Evolutionary conservation across 2,329 filamentous ascomycete species (phyloP).

Genomic region (Apiospora phragmitis): DNA sequence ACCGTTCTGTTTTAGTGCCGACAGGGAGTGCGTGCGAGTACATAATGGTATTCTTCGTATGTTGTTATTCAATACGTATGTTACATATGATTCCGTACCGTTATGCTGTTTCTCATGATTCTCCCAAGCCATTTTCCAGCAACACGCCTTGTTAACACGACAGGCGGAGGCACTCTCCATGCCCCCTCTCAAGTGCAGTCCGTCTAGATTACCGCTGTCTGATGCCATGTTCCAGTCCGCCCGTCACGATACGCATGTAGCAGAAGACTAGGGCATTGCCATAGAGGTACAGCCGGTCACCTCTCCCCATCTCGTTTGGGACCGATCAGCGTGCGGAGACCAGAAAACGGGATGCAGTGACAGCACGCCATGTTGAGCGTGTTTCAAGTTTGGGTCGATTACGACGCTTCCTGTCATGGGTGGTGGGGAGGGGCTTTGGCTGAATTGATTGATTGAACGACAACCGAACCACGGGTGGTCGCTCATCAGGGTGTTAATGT

Average conservation of each 20-base stretch:
- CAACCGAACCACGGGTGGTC: not conserved
- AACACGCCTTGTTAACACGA: not conserved
- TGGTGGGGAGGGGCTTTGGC: not conserved
- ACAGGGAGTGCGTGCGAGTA: not conserved
- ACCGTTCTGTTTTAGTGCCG: not conserved
- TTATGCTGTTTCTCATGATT: not conserved
- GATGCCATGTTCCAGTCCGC: too few species aligned
- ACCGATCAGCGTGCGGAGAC: slow-evolving; percentile 7
- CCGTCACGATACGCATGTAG: not conserved
- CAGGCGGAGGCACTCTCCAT: not conserved
- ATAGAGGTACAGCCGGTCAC: not conserved
- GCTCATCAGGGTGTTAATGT: not conserved
- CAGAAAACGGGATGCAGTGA: slow-evolving; percentile 7
- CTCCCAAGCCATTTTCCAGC: not conserved
- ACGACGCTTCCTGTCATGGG: slow-evolving; percentile 8
- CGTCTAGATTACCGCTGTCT: too few species aligned
- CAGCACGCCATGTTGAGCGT: slow-evolving; percentile 6
- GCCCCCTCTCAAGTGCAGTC: not conserved
- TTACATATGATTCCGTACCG: not conserved
- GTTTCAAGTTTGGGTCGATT: slow-evolving; percentile 4
- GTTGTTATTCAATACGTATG: not conserved
- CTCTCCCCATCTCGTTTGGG: not conserved
- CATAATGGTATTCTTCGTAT: not conserved
- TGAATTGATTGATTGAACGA: slow-evolving; percentile 9
- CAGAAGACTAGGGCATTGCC: not conserved